Evolutionary conservation across 768 basidiomycete genomes (phyloP), one percentile per base, ranked within the genome.

Genomic region (Aureoboletus auriporus): DNA sequence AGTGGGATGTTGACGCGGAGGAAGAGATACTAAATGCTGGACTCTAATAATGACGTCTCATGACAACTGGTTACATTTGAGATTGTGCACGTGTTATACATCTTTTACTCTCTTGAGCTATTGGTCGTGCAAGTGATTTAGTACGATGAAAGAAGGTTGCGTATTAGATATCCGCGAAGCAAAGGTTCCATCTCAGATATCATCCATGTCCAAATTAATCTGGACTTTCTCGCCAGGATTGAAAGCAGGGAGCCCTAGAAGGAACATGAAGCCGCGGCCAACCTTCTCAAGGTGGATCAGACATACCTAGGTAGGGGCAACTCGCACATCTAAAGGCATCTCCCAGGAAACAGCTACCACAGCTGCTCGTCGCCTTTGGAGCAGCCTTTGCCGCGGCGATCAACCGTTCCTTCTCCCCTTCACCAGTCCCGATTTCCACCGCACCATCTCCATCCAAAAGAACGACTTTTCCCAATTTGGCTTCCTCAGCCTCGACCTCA

Each of bases 181-280:
- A 33, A 42, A 11, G 16, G 28, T 27, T 39, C 27, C 35, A 26
- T 46, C 42, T 72, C 69, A 95, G 52, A 93, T 80, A 67, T 96
- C 93, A 66, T 94, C 93, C 84, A 89, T 89, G 43, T 78, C 80
- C 52, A 93, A 77, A 62, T 87, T 80, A 51, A 94, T 89, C 74
- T 92, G 86, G 26, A 99, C 93, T 73, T 97, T 95, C 74, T 98
- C 93, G 47, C 96, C 96, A 2, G 96, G 95, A 68, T 95, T 89
- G 75, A 99, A 98, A 11, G 95, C 92, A 39, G 96, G 96, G 27
- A 98, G 78, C 57, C 96, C 95, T 97, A 58, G 28, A n/a, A 35
- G 28, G 33, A 52, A 40, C 29, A 26, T 54, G 45, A 56, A 47
- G 10, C 36, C 16, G 41, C 51, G 20, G 53, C 51, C 34, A 51